Percentiles rank a stretch among this genome's conserved stretches.
Evolutionary conservation across 1,284 basidiomycete genomes (phyloP).

Genomic region (Ustilago curta): DNA sequence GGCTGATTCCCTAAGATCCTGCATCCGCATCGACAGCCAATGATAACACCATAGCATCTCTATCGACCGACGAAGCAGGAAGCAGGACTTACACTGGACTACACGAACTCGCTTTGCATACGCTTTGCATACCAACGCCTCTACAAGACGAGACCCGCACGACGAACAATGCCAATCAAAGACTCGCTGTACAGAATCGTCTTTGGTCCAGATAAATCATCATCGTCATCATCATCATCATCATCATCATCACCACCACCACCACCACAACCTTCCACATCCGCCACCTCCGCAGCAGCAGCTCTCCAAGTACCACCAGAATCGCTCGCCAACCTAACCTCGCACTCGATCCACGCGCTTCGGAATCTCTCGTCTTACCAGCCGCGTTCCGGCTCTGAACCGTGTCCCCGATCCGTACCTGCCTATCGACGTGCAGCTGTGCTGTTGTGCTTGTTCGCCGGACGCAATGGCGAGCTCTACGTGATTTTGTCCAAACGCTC

Average conservation of each 20-base stretch:
- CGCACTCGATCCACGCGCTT: slow-evolving; percentile 46
- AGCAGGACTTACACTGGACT: too few relatives aligned
- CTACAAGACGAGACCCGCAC: neutral
- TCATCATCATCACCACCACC: too few relatives aligned
- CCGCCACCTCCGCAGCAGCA: slow-evolving; percentile 11
- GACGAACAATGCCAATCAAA: slow-evolving; percentile 32
- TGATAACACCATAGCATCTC: too few relatives aligned
- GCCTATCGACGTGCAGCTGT: slow-evolving; percentile 66
- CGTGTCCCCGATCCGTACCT: slow-evolving; percentile 54
- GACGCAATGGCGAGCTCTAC: slow-evolving; percentile 60
- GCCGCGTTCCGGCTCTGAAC: slow-evolving; percentile 42
- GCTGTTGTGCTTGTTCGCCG: slow-evolving; percentile 57
- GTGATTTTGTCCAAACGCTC: slow-evolving; percentile 62
- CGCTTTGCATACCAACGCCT: too few relatives aligned
- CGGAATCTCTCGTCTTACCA: slow-evolving; percentile 38
- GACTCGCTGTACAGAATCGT: slow-evolving; percentile 36
- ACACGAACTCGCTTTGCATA: too few relatives aligned
- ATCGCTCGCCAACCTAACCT: slow-evolving; percentile 21
- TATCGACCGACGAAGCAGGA: too few relatives aligned
- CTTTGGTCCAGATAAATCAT: slow-evolving; percentile 38
- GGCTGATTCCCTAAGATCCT: too few relatives aligned
- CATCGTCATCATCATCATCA: too few relatives aligned
- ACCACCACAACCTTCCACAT: neutral
- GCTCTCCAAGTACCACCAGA: slow-evolving; percentile 12
- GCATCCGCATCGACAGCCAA: too few relatives aligned